phyloP scores from a whole-genome alignment of 2,329 filamentous ascomycete genomes.

The Neofusicoccum laricinum region DNA sequence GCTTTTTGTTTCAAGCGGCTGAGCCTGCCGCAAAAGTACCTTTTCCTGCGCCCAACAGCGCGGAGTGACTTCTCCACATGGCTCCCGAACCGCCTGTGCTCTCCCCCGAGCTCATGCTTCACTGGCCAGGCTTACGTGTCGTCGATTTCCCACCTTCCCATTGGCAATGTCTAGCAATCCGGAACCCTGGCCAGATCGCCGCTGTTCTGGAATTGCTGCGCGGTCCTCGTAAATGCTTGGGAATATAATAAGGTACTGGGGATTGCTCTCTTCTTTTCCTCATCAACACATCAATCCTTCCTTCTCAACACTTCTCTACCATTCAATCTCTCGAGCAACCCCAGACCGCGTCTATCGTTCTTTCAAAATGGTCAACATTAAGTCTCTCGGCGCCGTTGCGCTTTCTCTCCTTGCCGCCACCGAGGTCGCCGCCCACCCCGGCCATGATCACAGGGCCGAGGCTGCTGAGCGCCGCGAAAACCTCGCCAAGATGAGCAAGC shows the following conservation, averaged over 20 bases:
- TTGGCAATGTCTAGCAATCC: background rate
- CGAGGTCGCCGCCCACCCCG: conserved; percentile 36
- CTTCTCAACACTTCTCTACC: background rate
- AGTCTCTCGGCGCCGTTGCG: conserved; percentile 22
- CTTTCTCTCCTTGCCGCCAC: conserved; percentile 25
- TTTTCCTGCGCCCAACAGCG: background rate
- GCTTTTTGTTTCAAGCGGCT: background rate
- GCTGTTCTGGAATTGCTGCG: background rate
- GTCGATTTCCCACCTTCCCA: background rate
- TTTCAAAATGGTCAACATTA: conserved; percentile 11
- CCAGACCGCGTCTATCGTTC: background rate
- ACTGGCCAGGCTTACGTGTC: conserved; percentile 3
- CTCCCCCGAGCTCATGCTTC: background rate
- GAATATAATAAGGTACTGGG: background rate
- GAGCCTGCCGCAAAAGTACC: background rate
- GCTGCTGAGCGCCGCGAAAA: conserved; percentile 35
- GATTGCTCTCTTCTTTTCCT: background rate
- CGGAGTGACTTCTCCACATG: background rate
- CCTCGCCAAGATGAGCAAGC: conserved; percentile 19
- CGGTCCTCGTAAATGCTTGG: background rate
- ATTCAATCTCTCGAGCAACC: background rate
- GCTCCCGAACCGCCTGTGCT: background rate
- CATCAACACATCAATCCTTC: background rate
- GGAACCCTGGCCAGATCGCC: background rate
- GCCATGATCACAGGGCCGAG: conserved; percentile 36